Base-by-base conservation (phyloP, 2,329 filamentous ascomycete species). In the Monilinia laxa region DNA sequence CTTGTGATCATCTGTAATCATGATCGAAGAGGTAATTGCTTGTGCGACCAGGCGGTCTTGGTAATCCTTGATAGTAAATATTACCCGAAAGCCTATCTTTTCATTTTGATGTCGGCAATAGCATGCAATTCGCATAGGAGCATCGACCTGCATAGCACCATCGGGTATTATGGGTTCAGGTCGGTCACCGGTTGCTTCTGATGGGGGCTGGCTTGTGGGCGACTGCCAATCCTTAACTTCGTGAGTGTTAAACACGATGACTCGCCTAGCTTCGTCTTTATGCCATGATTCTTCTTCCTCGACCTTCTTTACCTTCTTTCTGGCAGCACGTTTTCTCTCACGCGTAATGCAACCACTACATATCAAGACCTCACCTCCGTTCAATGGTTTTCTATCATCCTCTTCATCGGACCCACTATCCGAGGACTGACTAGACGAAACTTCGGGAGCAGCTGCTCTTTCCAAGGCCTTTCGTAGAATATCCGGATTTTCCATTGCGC, bases 1-100 rank as follows among this genome's bases (percentile, higher is more conserved):
- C 80, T 98, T 98, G 81, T 98, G 94, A 75, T 99, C 94, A 76
- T 99, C 94, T 1, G 95, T 98, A 70, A 98, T 97, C 85, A 97
- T 94, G 71, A 98, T 96, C 0, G 92, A 91, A 65, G 90, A 88
- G 25, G 92, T 92, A 71, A 97, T 89, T 63, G 88, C 87, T 78
- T 99, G 94, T 9, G 92, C 91, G 54, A 98, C 81, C 42, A 97
- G 81, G 55, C 87, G 87, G 73, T 89, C 90, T 70, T 87, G 81
- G 75, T 86, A 86, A 78, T 97, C 92, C 76, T 93, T 96, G 74
- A 99, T 84, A 1, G 94, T 98, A 78, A 98, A 96, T 70, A 99
- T 96, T 73, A 98, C 93, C 70, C 85, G 83, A 79, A 97, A 99
- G 1, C 94, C 94, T 71, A 90, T 82, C 80, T 98, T 98, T 79